These are phyloP conservation scores for Aurantiochytrium sp. DNA, from an alignment of 108 stramenopile species.

Conservation along the genomic window DNA sequence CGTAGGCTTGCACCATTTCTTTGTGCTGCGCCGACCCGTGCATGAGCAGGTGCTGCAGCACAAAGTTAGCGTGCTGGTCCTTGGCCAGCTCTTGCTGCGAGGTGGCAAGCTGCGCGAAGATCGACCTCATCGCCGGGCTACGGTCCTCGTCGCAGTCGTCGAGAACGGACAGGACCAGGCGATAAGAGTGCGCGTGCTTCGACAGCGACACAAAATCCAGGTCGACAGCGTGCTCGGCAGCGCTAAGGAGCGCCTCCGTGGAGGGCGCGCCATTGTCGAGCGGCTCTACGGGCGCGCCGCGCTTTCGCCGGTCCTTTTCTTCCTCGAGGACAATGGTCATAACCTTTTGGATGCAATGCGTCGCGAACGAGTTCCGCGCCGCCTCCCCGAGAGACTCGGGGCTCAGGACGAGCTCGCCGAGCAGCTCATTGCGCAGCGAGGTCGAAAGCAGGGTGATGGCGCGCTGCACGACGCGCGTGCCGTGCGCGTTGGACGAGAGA, in stretches of 20 bases:
- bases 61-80: conserved; percentile 25
- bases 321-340: neutral
- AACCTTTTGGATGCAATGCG: conserved; percentile 27
- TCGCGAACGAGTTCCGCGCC: neutral
- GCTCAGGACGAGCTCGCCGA: neutral
- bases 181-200: neutral
- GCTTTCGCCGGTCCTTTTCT: neutral
- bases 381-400: neutral
- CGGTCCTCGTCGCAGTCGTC: conserved; percentile 17
- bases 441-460: neutral
- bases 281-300: neutral
- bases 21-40: neutral
- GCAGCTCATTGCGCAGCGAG: neutral
- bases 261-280: neutral
- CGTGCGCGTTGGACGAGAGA: conserved; percentile 18
- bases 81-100: neutral
- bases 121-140: neutral
- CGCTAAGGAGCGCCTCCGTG: neutral
- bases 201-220: neutral
- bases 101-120: neutral
- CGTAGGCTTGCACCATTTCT: conserved; percentile 9
- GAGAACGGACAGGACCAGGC: neutral
- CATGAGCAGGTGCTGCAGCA: conserved; percentile 1
- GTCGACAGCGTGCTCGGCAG: conserved; percentile 9
- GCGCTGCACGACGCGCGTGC: neutral